phyloP scores from a whole-genome alignment of 306 rosid genomes.

The Cajanus cajan region DNA sequence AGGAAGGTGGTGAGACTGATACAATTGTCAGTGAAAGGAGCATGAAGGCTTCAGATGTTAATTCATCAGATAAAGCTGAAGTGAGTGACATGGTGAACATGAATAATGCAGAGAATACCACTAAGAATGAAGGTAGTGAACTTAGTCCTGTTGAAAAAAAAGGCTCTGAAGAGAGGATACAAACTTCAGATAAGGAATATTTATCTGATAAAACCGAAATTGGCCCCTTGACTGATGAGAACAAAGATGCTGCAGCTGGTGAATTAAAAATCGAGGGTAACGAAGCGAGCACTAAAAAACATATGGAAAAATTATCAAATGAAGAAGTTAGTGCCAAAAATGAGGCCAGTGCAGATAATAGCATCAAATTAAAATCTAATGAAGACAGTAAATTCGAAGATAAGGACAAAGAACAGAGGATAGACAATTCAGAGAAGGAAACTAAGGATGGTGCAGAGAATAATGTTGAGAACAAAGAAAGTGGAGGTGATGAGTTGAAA shows the following conservation, averaged over 20 bases:
- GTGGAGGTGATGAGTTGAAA: conserved; percentile 10
- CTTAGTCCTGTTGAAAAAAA: not conserved
- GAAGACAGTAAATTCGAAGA: not conserved
- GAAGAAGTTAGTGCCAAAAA: conserved; percentile 9
- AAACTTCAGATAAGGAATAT: conserved; percentile 7
- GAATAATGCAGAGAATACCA: conserved; percentile 10
- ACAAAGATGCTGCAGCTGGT: conserved; percentile 8
- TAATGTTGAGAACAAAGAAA: conserved; percentile 19
- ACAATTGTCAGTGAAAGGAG: not conserved
- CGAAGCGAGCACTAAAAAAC: conserved; percentile 13
- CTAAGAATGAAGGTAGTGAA: conserved; percentile 15
- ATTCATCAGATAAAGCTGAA: conserved; percentile 30
- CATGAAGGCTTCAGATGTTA: conserved; percentile 3
- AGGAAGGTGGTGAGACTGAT: conserved; percentile 7
- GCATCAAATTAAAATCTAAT: not conserved
- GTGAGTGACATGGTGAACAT: not conserved
- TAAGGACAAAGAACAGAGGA: not conserved
- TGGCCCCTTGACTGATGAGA: not conserved
- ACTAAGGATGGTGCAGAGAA: not conserved
- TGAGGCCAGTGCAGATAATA: conserved; percentile 8
- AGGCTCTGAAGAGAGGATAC: conserved; percentile 15
- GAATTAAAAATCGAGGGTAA: not conserved
- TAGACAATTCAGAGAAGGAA: not conserved
- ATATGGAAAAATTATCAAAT: not conserved
- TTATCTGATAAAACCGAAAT: conserved; percentile 28